These are phyloP conservation scores for Fagus crenata DNA, from an alignment of 306 rosid species.

Conservation along the genomic window DNA sequence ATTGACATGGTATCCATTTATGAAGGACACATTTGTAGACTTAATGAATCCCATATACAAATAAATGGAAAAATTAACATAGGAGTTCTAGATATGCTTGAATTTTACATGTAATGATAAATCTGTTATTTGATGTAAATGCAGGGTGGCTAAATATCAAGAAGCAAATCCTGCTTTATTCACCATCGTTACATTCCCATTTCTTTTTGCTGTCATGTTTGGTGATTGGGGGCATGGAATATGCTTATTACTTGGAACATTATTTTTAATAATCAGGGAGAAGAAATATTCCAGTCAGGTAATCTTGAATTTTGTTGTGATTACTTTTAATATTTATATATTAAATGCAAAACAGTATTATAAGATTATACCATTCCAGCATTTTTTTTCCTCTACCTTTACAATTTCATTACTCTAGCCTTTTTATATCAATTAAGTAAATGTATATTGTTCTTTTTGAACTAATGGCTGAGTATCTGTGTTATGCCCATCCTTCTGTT, in stretches of 20 bases:
- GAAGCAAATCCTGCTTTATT: constrained; percentile 96
- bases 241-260: constrained; percentile 77
- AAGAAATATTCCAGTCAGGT: constrained; percentile 85
- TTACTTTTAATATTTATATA: neutral
- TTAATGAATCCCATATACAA: neutral
- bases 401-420: neutral
- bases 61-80: neutral
- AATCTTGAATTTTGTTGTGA: constrained; percentile 29
- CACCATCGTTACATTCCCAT: constrained; percentile 85
- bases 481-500: neutral
- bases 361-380: neutral
- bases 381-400: neutral
- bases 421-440: neutral
- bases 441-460: neutral
- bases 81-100: neutral
- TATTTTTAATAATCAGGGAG: constrained; percentile 74
- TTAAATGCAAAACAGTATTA: neutral
- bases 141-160: constrained; percentile 96
- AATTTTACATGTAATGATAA: neutral
- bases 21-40: neutral
- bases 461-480: neutral
- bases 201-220: constrained; percentile 99
- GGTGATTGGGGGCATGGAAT: constrained; percentile 99
- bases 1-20: neutral
- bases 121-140: constrained; percentile 28